phyloP scores from a whole-genome alignment of 257 asterid genomes.

The Penstemon barbatus region DNA sequence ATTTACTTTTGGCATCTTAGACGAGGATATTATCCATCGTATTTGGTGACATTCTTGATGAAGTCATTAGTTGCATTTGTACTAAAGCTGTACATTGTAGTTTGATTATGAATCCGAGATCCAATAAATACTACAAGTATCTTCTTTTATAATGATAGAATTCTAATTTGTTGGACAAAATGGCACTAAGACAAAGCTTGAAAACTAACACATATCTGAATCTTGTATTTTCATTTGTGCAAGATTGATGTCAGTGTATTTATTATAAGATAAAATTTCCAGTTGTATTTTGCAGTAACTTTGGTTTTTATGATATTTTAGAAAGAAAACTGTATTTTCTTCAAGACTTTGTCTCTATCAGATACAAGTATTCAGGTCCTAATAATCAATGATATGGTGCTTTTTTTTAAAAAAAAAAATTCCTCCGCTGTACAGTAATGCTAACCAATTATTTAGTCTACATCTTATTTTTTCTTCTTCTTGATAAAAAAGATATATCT shows the following conservation, averaged over 20 bases:
- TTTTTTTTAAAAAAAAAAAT: not conserved
- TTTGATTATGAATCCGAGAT: slow-evolving; percentile 14
- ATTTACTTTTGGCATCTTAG: slow-evolving; percentile 5
- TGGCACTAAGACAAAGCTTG: slow-evolving; percentile 4
- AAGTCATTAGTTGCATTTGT: slow-evolving; percentile 1
- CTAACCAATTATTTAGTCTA: slow-evolving; percentile 4
- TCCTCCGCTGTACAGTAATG: not conserved
- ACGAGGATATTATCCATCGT: not conserved
- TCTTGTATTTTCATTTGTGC: not conserved
- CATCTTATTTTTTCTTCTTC: not conserved
- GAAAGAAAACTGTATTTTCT: slow-evolving; percentile 1
- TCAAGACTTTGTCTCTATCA: not conserved
- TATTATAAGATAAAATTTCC: not conserved
- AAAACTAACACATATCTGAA: slow-evolving; percentile 1
- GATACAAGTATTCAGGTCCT: not conserved
- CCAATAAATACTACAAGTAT: not conserved
- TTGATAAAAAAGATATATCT: slow-evolving; percentile 11
- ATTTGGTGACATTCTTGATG: too few species aligned
- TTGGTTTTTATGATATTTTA: slow-evolving; percentile 4
- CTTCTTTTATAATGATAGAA: not conserved
- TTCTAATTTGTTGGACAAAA: not conserved
- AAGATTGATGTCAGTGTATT: not conserved
- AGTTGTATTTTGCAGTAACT: slow-evolving; percentile 4
- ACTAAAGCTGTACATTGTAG: not conserved
- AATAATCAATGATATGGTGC: slow-evolving; percentile 10